These are phyloP conservation scores for Tephrocybe sp. DNA, from an alignment of 768 basidiomycete species.

Conservation along the genomic window DNA sequence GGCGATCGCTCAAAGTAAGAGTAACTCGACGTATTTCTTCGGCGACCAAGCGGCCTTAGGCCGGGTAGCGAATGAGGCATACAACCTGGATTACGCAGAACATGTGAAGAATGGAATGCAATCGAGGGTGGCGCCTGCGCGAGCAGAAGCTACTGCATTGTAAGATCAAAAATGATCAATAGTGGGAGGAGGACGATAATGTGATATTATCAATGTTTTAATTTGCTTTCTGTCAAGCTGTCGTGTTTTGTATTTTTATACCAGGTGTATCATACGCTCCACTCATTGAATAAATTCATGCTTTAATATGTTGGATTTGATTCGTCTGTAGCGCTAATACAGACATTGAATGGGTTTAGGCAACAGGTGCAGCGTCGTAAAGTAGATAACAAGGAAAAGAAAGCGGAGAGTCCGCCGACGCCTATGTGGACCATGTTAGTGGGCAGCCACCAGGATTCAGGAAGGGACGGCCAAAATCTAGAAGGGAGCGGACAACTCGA, in stretches of 20 bases:
- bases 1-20: slow-evolving; percentile 47
- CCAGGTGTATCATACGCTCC: too few species aligned
- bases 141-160: slow-evolving; percentile 5
- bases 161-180: too few species aligned
- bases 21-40: slow-evolving; percentile 59
- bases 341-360: not conserved
- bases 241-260: too few species aligned
- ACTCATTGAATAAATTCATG: too few species aligned
- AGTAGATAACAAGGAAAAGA: slow-evolving; percentile 5
- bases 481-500: slow-evolving; percentile 1
- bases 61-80: slow-evolving; percentile 35
- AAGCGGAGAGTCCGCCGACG: not conserved
- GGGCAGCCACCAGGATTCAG: not conserved
- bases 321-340: not conserved
- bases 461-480: not conserved
- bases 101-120: slow-evolving; percentile 35
- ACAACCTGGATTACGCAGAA: slow-evolving; percentile 48
- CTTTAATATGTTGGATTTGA: too few species aligned
- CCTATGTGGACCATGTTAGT: not conserved
- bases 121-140: not conserved
- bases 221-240: too few species aligned
- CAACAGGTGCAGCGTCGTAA: slow-evolving; percentile 10
- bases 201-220: too few species aligned
- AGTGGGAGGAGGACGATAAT: too few species aligned
- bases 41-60: slow-evolving; percentile 39